These are phyloP conservation scores for Cephalotrichum gorgonifer DNA, from an alignment of 2,329 filamentous ascomycete genomes.

Conservation along the genomic window DNA sequence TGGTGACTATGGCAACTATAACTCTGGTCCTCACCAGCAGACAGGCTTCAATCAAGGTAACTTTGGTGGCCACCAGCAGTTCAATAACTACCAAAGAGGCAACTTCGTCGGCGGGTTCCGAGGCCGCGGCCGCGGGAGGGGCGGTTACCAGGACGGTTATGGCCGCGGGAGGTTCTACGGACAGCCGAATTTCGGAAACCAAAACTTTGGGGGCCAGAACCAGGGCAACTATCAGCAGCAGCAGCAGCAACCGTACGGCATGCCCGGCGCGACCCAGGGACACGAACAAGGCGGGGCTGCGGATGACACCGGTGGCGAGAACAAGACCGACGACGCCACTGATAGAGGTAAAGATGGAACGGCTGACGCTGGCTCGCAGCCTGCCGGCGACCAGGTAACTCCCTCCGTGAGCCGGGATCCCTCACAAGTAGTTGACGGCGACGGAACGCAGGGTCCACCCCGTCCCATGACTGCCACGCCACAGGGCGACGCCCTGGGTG, in stretches of 20 bases:
- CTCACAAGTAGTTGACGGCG: background rate
- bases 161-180: constrained; percentile 11
- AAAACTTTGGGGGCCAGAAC: constrained; percentile 15
- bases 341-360: background rate
- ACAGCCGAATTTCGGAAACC: constrained; percentile 13
- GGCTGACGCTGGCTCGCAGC: background rate
- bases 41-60: constrained; percentile 65
- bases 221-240: constrained; percentile 8
- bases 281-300: constrained; percentile 1
- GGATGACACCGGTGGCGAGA: background rate
- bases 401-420: background rate
- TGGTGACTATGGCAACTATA: constrained; percentile 73
- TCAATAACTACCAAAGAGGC: constrained; percentile 67
- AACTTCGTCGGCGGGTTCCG: constrained; percentile 48
- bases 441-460: background rate
- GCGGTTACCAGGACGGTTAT: constrained; percentile 42
- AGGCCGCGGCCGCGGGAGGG: constrained; percentile 56
- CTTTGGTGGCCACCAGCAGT: constrained; percentile 56
- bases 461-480: background rate
- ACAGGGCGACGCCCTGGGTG: constrained; percentile 6
- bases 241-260: constrained; percentile 7
- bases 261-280: constrained; percentile 2
- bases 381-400: background rate
- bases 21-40: constrained; percentile 51
- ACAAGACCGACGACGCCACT: background rate